Percentiles rank a stretch among this genome's conserved stretches.
These are phyloP conservation scores for Gossypium trilobum DNA, from an alignment of 441 rosid genomes.

Conservation along the genomic window DNA sequence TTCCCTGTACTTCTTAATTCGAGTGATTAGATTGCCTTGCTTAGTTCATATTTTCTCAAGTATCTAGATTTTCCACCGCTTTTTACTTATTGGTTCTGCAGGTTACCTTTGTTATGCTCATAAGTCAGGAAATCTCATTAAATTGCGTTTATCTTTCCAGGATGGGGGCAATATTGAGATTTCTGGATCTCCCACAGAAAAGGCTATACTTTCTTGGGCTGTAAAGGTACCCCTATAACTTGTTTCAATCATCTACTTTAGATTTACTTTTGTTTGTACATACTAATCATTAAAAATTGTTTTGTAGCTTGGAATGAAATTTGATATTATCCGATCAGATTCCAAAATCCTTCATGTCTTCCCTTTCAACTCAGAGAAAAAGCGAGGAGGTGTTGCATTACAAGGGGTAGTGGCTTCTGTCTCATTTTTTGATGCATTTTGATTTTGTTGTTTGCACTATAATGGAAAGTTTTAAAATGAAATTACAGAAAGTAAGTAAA, in stretches of 20 bases:
- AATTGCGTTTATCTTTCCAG: constrained; percentile 32
- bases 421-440: constrained; percentile 16
- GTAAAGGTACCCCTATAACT: constrained; percentile 44
- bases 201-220: constrained; percentile 92
- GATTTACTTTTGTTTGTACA: constrained; percentile 9
- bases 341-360: constrained; percentile 69
- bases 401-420: constrained; percentile 39
- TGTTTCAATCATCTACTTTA: constrained; percentile 9
- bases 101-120: constrained; percentile 12
- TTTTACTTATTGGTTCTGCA: background rate
- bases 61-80: background rate
- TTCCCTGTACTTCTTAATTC: background rate
- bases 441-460: background rate
- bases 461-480: background rate
- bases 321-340: constrained; percentile 57
- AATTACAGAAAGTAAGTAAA: background rate
- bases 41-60: background rate
- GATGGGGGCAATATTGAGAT: constrained; percentile 69
- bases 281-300: constrained; percentile 15
- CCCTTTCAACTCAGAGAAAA: constrained; percentile 95
- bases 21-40: background rate
- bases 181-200: constrained; percentile 96
- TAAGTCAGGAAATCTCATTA: background rate
- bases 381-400: constrained; percentile 92
- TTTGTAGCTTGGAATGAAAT: constrained; percentile 88